Evolutionary conservation across 169 alveolate genomes (phyloP).

Genomic region (Plasmodium malariae): DNA sequence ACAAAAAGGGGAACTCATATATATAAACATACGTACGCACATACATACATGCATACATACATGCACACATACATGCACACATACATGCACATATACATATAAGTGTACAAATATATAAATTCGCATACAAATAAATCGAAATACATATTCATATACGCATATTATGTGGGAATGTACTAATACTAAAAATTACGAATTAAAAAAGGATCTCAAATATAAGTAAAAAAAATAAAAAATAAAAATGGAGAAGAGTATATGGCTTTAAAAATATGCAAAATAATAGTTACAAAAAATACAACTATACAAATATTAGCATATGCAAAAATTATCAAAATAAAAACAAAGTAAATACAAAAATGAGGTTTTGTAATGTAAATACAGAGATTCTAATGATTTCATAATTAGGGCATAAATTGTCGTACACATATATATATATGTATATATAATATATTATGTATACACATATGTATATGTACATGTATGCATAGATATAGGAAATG

Average conservation of each 20-base stretch:
- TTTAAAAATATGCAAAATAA: constrained; percentile 18
- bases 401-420: not conserved
- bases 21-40: too few relatives aligned
- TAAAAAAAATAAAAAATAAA: not conserved
- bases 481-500: too few relatives aligned
- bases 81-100: not conserved
- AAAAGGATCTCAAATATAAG: constrained; percentile 4
- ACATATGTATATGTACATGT: not conserved
- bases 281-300: constrained; percentile 51
- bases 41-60: not conserved
- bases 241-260: not conserved
- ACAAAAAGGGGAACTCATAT: not conserved
- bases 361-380: not conserved
- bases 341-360: constrained; percentile 3
- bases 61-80: not conserved
- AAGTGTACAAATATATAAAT: too few relatives aligned
- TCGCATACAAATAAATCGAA: too few relatives aligned
- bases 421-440: too few relatives aligned
- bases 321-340: constrained; percentile 3
- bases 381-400: not conserved
- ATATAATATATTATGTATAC: too few relatives aligned
- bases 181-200: constrained; percentile 9
- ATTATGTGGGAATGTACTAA: not conserved
- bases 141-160: too few relatives aligned
- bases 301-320: constrained; percentile 33